A percentile compares a stretch with the other conserved stretches of the same genome.
These are phyloP conservation scores for Penicillium sp. DNA, from an alignment of 2,329 filamentous ascomycete genomes.

Conservation along the genomic window DNA sequence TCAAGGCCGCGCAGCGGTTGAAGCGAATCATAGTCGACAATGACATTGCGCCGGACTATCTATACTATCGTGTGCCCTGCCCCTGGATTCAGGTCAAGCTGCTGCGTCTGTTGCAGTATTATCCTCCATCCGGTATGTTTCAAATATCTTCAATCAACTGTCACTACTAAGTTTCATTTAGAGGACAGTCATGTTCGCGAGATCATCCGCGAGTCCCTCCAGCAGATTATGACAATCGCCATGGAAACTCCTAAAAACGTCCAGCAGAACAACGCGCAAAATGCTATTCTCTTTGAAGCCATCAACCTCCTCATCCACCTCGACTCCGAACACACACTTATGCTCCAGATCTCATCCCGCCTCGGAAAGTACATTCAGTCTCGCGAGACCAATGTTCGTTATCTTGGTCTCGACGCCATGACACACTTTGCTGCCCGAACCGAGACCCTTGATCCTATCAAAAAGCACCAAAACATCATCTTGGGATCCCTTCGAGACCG, in stretches of 20 bases:
- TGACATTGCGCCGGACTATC: constrained; percentile 83
- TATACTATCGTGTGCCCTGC: constrained; percentile 99
- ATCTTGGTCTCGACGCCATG: constrained; percentile 94
- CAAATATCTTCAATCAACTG: background rate
- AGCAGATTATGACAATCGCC: constrained; percentile 83
- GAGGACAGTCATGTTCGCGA: constrained; percentile 89
- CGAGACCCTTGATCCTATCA: constrained; percentile 93
- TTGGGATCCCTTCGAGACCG: constrained; percentile 88
- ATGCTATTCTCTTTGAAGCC: constrained; percentile 94
- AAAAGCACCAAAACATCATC: constrained; percentile 95
- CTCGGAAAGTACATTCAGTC: constrained; percentile 95
- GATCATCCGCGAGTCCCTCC: constrained; percentile 84
- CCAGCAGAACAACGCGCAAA: constrained; percentile 98
- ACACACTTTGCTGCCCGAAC: constrained; percentile 90
- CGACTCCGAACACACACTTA: constrained; percentile 86
- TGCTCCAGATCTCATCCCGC: constrained; percentile 89
- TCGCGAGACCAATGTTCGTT: constrained; percentile 92
- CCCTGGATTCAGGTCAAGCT: constrained; percentile 98
- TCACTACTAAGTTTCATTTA: constrained; percentile 32
- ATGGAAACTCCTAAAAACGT: constrained; percentile 97
- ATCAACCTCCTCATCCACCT: constrained; percentile 98
- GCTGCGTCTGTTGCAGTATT: constrained; percentile 86
- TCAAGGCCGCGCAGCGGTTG: constrained; percentile 82
- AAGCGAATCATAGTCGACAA: constrained; percentile 87
- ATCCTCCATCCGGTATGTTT: constrained; percentile 74